These are phyloP conservation scores for Cladobotryum mycophilum DNA, from an alignment of 2,329 filamentous ascomycete genomes.

Conservation along the genomic window DNA sequence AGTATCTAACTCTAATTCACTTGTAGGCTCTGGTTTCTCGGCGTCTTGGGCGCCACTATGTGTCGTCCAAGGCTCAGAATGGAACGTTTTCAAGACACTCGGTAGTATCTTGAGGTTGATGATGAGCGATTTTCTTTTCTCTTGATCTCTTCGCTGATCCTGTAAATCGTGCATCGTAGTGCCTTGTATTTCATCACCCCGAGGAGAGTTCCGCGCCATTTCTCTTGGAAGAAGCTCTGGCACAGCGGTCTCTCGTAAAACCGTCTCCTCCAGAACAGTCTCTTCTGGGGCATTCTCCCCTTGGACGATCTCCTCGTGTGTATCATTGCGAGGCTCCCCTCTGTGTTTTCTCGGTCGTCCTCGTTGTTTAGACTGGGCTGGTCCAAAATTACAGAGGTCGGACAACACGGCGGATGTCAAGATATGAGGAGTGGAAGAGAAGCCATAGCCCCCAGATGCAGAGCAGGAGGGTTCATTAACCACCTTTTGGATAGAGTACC, in stretches of 20 bases:
- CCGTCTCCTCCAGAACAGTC: background rate
- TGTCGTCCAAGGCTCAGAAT: background rate
- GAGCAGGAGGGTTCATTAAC: background rate
- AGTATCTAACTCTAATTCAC: background rate
- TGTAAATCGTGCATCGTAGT: background rate
- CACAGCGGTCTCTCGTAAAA: background rate
- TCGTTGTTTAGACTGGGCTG: constrained; percentile 17
- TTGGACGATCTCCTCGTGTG: background rate
- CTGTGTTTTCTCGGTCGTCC: constrained; percentile 25
- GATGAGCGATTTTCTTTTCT: background rate
- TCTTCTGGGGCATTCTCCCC: background rate
- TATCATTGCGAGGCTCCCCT: background rate
- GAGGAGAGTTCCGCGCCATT: background rate
- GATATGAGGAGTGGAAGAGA: constrained; percentile 1
- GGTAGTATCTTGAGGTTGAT: background rate
- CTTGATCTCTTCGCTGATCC: no score
- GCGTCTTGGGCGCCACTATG: background rate
- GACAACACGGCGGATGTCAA: constrained; percentile 16
- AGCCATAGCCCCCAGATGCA: constrained; percentile 8
- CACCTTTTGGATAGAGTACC: constrained; percentile 20
- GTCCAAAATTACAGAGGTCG: constrained; percentile 21
- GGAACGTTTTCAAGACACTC: background rate
- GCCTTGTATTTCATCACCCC: background rate
- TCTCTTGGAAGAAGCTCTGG: background rate
- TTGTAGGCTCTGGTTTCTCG: background rate